A percentile compares a stretch with the other conserved stretches of the same genome.
Conservation (phyloP, 2,329 filamentous ascomycete genomes). For the Hawksworthiomyces lignivorus region DNA sequence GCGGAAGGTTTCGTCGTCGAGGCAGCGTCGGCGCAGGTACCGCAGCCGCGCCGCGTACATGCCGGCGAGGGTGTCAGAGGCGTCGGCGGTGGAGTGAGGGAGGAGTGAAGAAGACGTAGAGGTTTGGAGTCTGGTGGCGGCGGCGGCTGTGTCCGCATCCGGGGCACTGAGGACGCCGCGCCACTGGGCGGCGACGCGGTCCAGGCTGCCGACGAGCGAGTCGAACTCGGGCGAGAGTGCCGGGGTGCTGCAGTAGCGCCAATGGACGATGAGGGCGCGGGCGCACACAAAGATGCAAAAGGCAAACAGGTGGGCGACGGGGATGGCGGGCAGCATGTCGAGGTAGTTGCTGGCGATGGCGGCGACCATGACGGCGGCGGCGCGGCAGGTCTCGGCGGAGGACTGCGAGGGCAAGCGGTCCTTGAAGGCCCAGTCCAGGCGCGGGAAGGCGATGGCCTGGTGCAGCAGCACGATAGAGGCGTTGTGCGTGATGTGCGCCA, state of each 20-base stretch:
- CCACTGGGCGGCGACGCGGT: slow-evolving; percentile 13
- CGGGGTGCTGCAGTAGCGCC: slow-evolving; percentile 5
- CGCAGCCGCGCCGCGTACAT: slow-evolving; percentile 9
- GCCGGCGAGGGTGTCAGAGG: slow-evolving; percentile 5
- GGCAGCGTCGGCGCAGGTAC: slow-evolving; percentile 5
- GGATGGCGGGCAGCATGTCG: slow-evolving; percentile 24
- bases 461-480: slow-evolving; percentile 42
- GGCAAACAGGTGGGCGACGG: slow-evolving; percentile 31
- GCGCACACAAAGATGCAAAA: slow-evolving; percentile 41
- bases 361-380: slow-evolving; percentile 37
- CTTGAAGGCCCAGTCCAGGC: slow-evolving; percentile 21
- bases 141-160: too few species aligned
- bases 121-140: too few species aligned
- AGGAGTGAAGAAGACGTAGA: too few species aligned
- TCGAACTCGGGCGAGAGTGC: slow-evolving; percentile 16
- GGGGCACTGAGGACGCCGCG: slow-evolving; percentile 3
- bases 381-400: slow-evolving; percentile 40
- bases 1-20: background rate
- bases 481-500: slow-evolving; percentile 42
- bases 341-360: slow-evolving; percentile 40
- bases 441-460: slow-evolving; percentile 39
- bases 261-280: slow-evolving; percentile 27
- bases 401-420: slow-evolving; percentile 34
- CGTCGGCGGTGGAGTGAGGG: background rate
- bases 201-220: slow-evolving; percentile 11